Base-by-base conservation (phyloP, 257 asterid genomes). In the Parsonsia alboflavescens region DNA sequence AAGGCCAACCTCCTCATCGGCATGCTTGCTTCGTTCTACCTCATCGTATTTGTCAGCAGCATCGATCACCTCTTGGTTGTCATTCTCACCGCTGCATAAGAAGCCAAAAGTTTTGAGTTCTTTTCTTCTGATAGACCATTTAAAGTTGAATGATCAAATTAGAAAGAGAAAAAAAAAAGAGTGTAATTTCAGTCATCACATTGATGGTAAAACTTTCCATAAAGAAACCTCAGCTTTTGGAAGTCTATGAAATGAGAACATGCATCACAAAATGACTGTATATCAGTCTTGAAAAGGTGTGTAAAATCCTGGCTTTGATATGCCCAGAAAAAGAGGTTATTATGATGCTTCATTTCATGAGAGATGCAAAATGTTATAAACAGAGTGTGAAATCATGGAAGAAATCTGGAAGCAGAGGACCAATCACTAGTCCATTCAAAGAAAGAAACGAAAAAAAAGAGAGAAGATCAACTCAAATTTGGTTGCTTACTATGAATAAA, bases 401-500 rank as follows among this genome's bases (percentile, higher is more conserved):
- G 21, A 58, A 64, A 15, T 16, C 53, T 41, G 5, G n/a, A 17
- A 54, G 17, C 13, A 45, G 8, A 70, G 61, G 39, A 15, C 0
- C 66, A 24, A 10, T 15, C 41, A 61, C 44, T 26, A 73, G 44
- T 73, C 48, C 7, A 6, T 16, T 54, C 44, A 44, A 64, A 15
- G 41, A 33, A 48, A 7, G 53, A 22, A 44, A 58, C 49, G 56
- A 45, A 46, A 28, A 36, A 12, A 62, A n/a, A n/a, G n/a, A n/a
- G n/a, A n/a, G n/a, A n/a, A n/a, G n/a, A n/a, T n/a, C n/a, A 2
- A 5, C 9, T 7, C 0, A 33, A 66, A 75, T 49, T 76, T 39
- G 52, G 21, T 41, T 65, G 58, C 87, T 58, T 89, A 93, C 97
- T 92, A 83, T 54, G 97, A 93, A 79, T 93, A 93, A 59, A 91